Evolutionary conservation across 176 grass and related monocot species (phyloP), one percentile per base, ranked within the genome.

Genomic region (Ensete ventricosum): DNA sequence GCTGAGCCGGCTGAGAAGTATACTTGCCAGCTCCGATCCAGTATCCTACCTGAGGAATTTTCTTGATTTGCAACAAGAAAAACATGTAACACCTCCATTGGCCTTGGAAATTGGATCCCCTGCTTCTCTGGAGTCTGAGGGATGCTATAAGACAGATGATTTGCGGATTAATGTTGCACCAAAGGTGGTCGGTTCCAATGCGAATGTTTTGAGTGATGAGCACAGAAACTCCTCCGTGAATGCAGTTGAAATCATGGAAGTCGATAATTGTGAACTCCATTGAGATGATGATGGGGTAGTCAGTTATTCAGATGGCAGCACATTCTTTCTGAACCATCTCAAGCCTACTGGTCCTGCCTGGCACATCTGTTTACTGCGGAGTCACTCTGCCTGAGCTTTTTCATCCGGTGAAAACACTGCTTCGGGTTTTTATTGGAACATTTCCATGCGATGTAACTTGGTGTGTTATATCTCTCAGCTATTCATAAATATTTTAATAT

Each of bases 381-480:
- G 89, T 96, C 51, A 92, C 89, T 59, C 82, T 96, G 43, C 84
- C 78, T 49, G 84, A 96, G 68, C 92, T 96, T 79, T 73, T 96
- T 53, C 84, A 96, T 72, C 85, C 89, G 1, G 49, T 89, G 34
- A 62, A 80, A n/a, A n/a, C n/a, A n/a, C n/a, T n/a, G n/a, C n/a
- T 87, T 74, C 89, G 73, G 81, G 69, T 96, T 72, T 96, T 96
- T 59, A 77, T 92, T 10, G 85, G 85, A 80, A 96, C 92, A 64
- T 96, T 96, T 86, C 92, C 89, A 58, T 92, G 81, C 10, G 81
- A 96, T 81, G 80, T 92, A 89, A 74, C 92, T 73, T 96, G 92
- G 92, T 96, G 43, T 16, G 84, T 19, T 34, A 14, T 52, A 43
- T 29, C 76, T 71, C 71, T 71, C 53, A 9, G 52, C 2, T 74